These are phyloP conservation scores for Rhizopogon vinicolor DNA, from an alignment of 768 basidiomycete genomes.

Conservation along the genomic window DNA sequence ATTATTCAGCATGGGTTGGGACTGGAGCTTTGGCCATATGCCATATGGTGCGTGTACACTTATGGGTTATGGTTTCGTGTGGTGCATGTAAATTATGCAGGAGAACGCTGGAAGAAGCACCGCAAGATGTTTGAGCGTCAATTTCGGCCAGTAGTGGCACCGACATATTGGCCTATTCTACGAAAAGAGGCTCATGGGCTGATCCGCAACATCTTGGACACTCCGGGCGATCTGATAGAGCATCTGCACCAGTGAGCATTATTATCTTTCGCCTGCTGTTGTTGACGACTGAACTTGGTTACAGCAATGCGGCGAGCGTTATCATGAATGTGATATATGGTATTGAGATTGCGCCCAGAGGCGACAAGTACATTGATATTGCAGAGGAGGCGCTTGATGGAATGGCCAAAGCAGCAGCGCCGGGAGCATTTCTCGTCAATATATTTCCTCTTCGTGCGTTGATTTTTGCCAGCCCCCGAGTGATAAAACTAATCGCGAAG, in stretches of 20 bases:
- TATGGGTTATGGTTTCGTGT: background rate
- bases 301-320: conserved; percentile 44
- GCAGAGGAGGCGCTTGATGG: conserved; percentile 49
- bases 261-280: background rate
- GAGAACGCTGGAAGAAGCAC: conserved; percentile 48
- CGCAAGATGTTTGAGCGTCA: conserved; percentile 49
- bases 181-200: conserved; percentile 40
- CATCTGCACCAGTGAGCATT: conserved; percentile 45
- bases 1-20: conserved; percentile 37
- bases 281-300: background rate
- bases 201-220: conserved; percentile 38
- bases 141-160: conserved; percentile 40
- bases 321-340: conserved; percentile 54
- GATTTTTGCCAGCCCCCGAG: background rate
- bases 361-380: conserved; percentile 44
- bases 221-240: conserved; percentile 39
- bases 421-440: conserved; percentile 51
- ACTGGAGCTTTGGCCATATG: conserved; percentile 57
- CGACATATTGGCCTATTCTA: conserved; percentile 41
- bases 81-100: conserved; percentile 19
- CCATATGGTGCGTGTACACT: conserved; percentile 34
- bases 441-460: conserved; percentile 38
- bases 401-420: conserved; percentile 45
- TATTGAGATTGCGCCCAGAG: conserved; percentile 36
- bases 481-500: conserved; percentile 1